Conservation (phyloP, 2,329 filamentous ascomycete genomes). For the Alternaria arborescens region DNA sequence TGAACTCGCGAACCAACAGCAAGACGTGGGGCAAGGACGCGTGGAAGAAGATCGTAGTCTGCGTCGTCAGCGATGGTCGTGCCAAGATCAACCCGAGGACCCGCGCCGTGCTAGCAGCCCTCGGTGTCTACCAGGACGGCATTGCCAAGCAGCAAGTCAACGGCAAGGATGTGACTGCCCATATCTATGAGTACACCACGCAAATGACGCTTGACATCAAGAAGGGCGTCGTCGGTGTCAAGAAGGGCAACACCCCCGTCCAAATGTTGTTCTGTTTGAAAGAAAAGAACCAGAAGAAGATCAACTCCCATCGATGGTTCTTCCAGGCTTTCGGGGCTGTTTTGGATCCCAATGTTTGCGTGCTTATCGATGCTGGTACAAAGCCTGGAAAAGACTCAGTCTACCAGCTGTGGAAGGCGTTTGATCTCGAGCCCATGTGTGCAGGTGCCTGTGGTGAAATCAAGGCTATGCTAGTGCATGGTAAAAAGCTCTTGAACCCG, state of each 20-base stretch:
- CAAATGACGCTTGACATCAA: conserved; percentile 89
- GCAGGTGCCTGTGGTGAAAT: conserved; percentile 98
- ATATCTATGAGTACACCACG: conserved; percentile 93
- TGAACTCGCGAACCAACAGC: conserved; percentile 91
- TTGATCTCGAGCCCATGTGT: conserved; percentile 97
- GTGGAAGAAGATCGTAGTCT: conserved; percentile 99
- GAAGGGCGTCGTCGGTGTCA: conserved; percentile 84
- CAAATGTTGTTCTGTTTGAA: conserved; percentile 98
- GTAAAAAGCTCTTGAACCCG: conserved; percentile 90
- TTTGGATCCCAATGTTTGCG: conserved; percentile 94
- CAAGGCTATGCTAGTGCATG: conserved; percentile 92
- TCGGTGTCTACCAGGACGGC: conserved; percentile 97
- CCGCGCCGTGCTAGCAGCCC: conserved; percentile 84
- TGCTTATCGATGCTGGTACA: conserved; percentile 94
- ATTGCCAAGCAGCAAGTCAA: conserved; percentile 99
- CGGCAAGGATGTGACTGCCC: conserved; percentile 92
- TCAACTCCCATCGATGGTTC: conserved; percentile 99
- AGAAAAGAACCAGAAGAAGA: conserved; percentile 99
- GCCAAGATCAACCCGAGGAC: conserved; percentile 95
- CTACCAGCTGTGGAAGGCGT: conserved; percentile 98
- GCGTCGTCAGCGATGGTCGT: conserved; percentile 95
- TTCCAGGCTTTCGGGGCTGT: conserved; percentile 96
- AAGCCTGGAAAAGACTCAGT: conserved; percentile 93
- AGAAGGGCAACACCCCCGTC: conserved; percentile 84
- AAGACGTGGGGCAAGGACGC: conserved; percentile 98